Evolutionary conservation across 768 basidiomycete species (phyloP).

Genomic region (Lenzites betulinus): DNA sequence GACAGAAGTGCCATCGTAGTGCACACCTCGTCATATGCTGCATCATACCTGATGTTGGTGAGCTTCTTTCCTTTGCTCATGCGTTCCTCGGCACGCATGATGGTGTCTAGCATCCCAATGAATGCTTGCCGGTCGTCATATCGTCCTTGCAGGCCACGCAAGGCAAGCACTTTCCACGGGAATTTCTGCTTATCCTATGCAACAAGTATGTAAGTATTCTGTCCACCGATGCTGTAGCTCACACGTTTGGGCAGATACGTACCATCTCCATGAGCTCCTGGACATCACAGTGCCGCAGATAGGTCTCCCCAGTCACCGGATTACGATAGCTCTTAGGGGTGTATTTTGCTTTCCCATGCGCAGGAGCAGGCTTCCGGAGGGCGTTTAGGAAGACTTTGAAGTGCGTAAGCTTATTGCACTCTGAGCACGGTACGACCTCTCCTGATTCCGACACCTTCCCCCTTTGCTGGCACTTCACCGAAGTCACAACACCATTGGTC

Average conservation of each 20-base stretch:
- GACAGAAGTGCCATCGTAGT: neutral
- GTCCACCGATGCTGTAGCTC: neutral
- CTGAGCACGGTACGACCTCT: neutral
- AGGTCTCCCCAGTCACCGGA: neutral
- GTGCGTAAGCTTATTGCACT: neutral
- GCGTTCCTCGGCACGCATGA: neutral
- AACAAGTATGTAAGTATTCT: neutral
- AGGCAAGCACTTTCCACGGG: neutral
- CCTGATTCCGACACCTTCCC: neutral
- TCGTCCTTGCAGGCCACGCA: neutral
- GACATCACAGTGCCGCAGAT: neutral
- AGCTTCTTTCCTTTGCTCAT: neutral
- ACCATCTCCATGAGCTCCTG: constrained; percentile 9
- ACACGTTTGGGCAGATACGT: neutral
- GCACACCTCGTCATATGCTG: neutral
- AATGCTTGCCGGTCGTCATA: neutral
- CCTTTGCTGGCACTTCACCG: neutral
- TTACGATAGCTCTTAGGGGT: constrained; percentile 3
- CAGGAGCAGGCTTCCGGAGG: neutral
- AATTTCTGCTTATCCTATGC: neutral
- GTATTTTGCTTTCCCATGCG: neutral
- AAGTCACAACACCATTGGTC: neutral
- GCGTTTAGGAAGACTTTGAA: constrained; percentile 1
- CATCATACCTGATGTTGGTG: neutral
- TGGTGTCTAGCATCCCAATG: neutral